Conservation (phyloP, 306 rosid genomes). For the Prunus campanulata region DNA sequence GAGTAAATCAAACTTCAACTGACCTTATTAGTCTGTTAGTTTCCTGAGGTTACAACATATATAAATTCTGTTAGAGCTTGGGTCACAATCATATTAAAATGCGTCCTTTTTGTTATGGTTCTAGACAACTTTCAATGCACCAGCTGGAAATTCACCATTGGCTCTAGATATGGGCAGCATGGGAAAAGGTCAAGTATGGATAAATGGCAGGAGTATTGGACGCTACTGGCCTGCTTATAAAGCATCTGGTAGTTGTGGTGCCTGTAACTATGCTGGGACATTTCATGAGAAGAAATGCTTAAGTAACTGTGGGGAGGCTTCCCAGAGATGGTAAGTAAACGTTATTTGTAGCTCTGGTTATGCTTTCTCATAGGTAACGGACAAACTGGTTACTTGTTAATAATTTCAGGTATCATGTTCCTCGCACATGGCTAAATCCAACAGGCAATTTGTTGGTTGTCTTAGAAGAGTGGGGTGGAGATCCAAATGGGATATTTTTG, state of each 20-base stretch:
- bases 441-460: constrained; percentile 82
- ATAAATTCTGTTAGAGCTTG: background rate
- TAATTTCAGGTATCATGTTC: constrained; percentile 88
- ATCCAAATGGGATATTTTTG: constrained; percentile 80
- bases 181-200: constrained; percentile 97
- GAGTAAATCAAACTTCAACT: constrained; percentile 37
- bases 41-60: constrained; percentile 7
- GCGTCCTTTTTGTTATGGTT: constrained; percentile 18
- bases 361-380: constrained; percentile 1
- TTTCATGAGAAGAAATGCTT: constrained; percentile 69
- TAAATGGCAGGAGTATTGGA: constrained; percentile 78
- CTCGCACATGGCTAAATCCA: constrained; percentile 89
- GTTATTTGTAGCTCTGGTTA: constrained; percentile 9
- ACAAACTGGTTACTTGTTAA: constrained; percentile 20
- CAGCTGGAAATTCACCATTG: constrained; percentile 77
- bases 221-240: constrained; percentile 98
- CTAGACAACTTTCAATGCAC: constrained; percentile 87
- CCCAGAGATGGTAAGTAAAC: constrained; percentile 85
- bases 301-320: constrained; percentile 80
- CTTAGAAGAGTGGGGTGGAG: constrained; percentile 89
- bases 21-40: background rate
- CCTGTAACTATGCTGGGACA: constrained; percentile 77
- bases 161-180: constrained; percentile 91
- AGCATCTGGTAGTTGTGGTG: constrained; percentile 74
- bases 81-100: background rate